Evolutionary conservation across 192 early-diverging fungal species (phyloP), one percentile per base, ranked within the genome.

Genomic region (Coemansia javaensis): DNA sequence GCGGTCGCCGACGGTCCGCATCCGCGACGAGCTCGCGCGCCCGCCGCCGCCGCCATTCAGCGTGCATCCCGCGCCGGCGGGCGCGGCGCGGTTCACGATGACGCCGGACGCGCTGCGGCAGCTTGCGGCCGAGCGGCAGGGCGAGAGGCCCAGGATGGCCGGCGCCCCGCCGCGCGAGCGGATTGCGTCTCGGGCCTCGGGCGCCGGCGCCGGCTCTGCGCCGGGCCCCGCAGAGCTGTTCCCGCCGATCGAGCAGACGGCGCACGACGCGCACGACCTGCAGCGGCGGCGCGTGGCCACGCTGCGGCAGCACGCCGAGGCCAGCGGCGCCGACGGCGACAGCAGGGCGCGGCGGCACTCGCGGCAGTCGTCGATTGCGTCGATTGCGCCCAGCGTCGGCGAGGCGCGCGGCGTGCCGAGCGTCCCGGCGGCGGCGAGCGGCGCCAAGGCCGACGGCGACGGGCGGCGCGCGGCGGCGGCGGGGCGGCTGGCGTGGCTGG

Each of bases 251-350:
- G 58, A 53, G 32, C 48, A 66, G 30, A 34, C 53, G 8, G 57
- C 44, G 16, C 33, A 27, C 14, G 60, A 69, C 34, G 53, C 56
- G 5, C 59, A 66, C 5, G 47, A 42, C 9, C 60, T 59, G 60
- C 67, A 60, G 57, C 69, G 69, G 33, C 69, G 69, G 28, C 69
- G 69, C 12, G 56, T 72, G 25, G 69, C 69, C 3, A 65, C 69
- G n/a, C 61, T 72, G 39, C 50, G 68, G 5, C 52, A 60, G 53
- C 61, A 56, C 49, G 52, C 42, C 3, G 67, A 59, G 31, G 15
- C 9, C 4, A 20, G 36, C 31, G 1, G 47, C 40, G 32, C 15
- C 18, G 16, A 28, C 46, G 14, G 52, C 34, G n/a, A 44, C 36
- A 14, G 35, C 25, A 8, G 27, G 44, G 42, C 46, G 43, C 40